Evolutionary conservation across 2,329 filamentous ascomycete genomes (phyloP).

Genomic region (Fusarium gaditjirri): DNA sequence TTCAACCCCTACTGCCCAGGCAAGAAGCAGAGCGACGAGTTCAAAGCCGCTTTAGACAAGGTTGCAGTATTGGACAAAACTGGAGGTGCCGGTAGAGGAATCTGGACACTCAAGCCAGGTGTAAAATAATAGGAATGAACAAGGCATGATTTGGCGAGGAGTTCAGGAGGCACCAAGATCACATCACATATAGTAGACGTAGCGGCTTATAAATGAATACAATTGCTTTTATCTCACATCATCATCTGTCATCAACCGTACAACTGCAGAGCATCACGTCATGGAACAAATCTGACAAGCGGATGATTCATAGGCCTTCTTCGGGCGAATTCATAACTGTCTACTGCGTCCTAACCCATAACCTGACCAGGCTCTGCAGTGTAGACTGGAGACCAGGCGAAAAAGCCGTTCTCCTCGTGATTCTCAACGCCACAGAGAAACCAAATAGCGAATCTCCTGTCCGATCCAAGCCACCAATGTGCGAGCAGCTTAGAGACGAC

Average conservation of each 20-base stretch:
- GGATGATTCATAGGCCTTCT: conserved; percentile 56
- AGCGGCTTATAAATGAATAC: background rate
- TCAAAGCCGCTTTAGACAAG: conserved; percentile 80
- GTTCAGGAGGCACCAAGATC: conserved; percentile 22
- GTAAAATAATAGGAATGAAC: conserved; percentile 5
- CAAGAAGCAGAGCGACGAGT: conserved; percentile 77
- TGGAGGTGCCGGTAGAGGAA: conserved; percentile 62
- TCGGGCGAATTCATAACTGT: conserved; percentile 57
- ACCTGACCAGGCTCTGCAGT: conserved; percentile 55
- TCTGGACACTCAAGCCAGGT: conserved; percentile 61
- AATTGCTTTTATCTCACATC: conserved; percentile 10
- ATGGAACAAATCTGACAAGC: conserved; percentile 44
- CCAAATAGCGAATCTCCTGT: conserved; percentile 58
- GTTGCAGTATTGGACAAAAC: conserved; percentile 77
- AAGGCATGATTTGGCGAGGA: conserved; percentile 21
- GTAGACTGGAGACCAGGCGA: conserved; percentile 72
- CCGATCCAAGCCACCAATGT: conserved; percentile 47
- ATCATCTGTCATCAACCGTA: conserved; percentile 25
- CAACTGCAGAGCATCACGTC: conserved; percentile 30
- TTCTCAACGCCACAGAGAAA: conserved; percentile 73
- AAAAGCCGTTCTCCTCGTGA: conserved; percentile 77
- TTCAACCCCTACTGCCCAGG: conserved; percentile 80
- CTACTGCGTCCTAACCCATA: conserved; percentile 49
- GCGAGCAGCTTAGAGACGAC: conserved; percentile 83
- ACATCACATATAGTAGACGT: conserved; percentile 12